Evolutionary conservation across 306 rosid species (phyloP).

Genomic region (Castanea crenata): DNA sequence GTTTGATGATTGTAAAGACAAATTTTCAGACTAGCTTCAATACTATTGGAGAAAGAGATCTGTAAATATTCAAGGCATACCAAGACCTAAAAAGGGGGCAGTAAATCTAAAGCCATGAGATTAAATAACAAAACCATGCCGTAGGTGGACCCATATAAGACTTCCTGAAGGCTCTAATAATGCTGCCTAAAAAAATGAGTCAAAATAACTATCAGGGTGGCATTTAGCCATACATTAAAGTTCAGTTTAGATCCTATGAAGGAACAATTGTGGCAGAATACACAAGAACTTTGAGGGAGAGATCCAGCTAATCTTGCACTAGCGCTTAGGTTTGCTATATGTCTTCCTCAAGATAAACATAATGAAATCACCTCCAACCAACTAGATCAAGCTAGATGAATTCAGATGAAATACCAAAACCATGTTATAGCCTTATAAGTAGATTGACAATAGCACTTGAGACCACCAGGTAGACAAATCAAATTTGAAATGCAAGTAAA

Average conservation of each 20-base stretch:
- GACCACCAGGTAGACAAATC: background rate
- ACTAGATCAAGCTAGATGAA: background rate
- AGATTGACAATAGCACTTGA: too few species aligned
- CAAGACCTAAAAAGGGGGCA: background rate
- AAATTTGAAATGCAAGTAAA: background rate
- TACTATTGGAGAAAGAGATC: background rate
- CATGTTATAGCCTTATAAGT: background rate
- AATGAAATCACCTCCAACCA: background rate
- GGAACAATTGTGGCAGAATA: background rate
- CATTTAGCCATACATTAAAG: background rate
- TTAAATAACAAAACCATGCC: too few species aligned
- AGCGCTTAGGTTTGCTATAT: background rate
- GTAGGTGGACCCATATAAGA: too few species aligned
- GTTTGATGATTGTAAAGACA: background rate
- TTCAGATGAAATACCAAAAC: background rate
- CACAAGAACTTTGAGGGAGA: background rate
- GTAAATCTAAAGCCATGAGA: background rate
- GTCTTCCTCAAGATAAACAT: background rate
- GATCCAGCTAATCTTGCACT: background rate
- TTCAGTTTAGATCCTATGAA: background rate
- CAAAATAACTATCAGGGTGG: background rate
- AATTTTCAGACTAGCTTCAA: background rate
- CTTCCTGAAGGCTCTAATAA: background rate
- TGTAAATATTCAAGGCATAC: background rate
- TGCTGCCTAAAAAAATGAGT: background rate